phyloP scores from a whole-genome alignment of 495 filamentous ascomycete genomes.

The Durotheca rogersii region DNA sequence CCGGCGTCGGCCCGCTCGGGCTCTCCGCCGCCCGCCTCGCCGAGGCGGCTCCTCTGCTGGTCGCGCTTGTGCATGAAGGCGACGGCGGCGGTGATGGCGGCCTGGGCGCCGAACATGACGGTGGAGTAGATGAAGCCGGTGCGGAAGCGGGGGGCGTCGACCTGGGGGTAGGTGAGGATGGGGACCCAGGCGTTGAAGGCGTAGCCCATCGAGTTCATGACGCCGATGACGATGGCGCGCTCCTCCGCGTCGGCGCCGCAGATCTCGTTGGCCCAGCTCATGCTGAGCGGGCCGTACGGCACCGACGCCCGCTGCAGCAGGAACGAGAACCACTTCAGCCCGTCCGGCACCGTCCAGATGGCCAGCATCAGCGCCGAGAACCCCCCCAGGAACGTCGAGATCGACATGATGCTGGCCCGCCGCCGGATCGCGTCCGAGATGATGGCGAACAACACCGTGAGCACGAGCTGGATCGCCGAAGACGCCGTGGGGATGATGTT shows the following conservation, averaged over 20 bases:
- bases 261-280: slow-evolving; percentile 54
- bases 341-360: slow-evolving; percentile 53
- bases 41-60: slow-evolving; percentile 16
- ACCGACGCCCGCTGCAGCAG: slow-evolving; percentile 27
- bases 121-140: slow-evolving; percentile 40
- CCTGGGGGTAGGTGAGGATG: slow-evolving; percentile 44
- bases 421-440: slow-evolving; percentile 50
- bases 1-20: slow-evolving; percentile 15
- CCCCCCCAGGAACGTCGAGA: slow-evolving; percentile 45
- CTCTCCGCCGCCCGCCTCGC: neutral
- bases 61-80: slow-evolving; percentile 32
- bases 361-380: slow-evolving; percentile 46
- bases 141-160: slow-evolving; percentile 42
- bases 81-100: slow-evolving; percentile 30
- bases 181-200: slow-evolving; percentile 50
- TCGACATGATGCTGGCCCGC: slow-evolving; percentile 47
- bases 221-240: slow-evolving; percentile 50
- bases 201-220: slow-evolving; percentile 55
- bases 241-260: slow-evolving; percentile 50
- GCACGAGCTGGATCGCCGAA: slow-evolving; percentile 45
- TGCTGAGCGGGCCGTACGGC: slow-evolving; percentile 36
- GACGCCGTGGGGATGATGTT: slow-evolving; percentile 49
- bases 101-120: slow-evolving; percentile 29
- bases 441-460: slow-evolving; percentile 39
- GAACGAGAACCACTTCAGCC: slow-evolving; percentile 54